Evolutionary conservation across 306 rosid species (phyloP), one percentile per base, ranked within the genome.

Genomic region (Spatholobus suberectus): DNA sequence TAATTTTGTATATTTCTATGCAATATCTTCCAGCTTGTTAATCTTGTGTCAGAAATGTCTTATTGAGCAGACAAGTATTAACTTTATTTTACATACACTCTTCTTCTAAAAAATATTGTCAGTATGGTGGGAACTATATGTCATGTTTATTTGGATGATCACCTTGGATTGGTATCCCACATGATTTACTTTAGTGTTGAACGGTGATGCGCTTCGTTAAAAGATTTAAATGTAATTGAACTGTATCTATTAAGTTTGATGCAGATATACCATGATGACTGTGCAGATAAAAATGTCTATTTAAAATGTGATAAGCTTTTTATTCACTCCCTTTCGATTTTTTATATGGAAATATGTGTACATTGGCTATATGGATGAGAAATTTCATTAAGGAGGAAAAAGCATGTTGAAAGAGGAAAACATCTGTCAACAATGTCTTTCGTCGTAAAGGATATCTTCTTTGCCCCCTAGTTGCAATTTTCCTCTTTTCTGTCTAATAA

Each of bases 121-220:
- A 63, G 24, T 54, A 34, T 52, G 40, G 63, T 62, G 74, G 78
- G 65, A 63, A 61, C 34, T 51, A 38, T 21, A 32, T 76, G 71
- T 63, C 72, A 70, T 81, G 21, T 27, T 23, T 37, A 49, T 82
- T 65, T 82, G 34, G 43, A 73, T 73, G 69, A 51, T 81, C 34
- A 47, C 43, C 21, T 57, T 3, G 27, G 24, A 63, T 29, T 41
- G 47, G 13, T 8, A 41, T 27, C 40, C 40, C 40, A 21, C 46
- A 12, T 27, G 21, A 65, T 54, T 37, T 61, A 20, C 23, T 17
- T 27, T 75, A 32, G 76, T 57, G 43, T 76, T 35, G 59, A 69
- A 67, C 75, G 72, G 15, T 20, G 37, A 37, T 68, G 70, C 41
- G 2, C 70, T 69, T 58, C 52, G 34, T 61, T 52, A 66, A 70